phyloP scores from a whole-genome alignment of 495 filamentous ascomycete species.

The Xylaria venustula region DNA sequence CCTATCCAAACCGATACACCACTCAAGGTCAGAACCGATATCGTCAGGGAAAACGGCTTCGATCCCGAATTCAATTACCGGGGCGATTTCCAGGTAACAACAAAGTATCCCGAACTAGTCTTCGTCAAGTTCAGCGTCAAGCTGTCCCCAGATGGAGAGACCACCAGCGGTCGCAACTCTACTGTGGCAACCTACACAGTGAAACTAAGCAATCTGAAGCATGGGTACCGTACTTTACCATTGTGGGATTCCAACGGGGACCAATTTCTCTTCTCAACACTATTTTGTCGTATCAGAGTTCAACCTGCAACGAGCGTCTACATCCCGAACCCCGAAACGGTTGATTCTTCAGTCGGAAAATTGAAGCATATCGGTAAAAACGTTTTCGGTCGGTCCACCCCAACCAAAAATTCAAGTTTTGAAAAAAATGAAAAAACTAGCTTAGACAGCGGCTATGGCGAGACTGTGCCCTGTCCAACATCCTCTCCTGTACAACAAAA shows the following conservation, averaged over 20 bases:
- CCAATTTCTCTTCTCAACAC: conserved; percentile 87
- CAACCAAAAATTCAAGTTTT: conserved; percentile 45
- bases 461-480: conserved; percentile 16
- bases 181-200: conserved; percentile 83
- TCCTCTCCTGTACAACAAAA: conserved; percentile 17
- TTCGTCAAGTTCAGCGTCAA: conserved; percentile 93
- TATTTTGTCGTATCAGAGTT: conserved; percentile 84
- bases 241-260: conserved; percentile 86
- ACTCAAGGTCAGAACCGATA: conserved; percentile 71
- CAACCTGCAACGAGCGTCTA: conserved; percentile 54
- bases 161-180: conserved; percentile 55
- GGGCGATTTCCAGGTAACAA: conserved; percentile 75
- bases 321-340: conserved; percentile 39
- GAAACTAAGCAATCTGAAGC: conserved; percentile 82
- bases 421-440: conserved; percentile 42
- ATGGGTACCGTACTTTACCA: conserved; percentile 97
- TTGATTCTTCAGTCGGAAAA: conserved; percentile 40
- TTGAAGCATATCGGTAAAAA: conserved; percentile 48
- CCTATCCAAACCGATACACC: conserved; percentile 60
- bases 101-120: conserved; percentile 87
- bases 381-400: conserved; percentile 46
- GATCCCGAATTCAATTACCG: conserved; percentile 76
- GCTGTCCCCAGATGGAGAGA: conserved; percentile 69
- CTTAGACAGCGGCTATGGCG: conserved; percentile 26
- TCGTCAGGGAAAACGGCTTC: conserved; percentile 84